phyloP scores from a whole-genome alignment of 768 basidiomycete species.

The Glaciozyma antarctica region DNA sequence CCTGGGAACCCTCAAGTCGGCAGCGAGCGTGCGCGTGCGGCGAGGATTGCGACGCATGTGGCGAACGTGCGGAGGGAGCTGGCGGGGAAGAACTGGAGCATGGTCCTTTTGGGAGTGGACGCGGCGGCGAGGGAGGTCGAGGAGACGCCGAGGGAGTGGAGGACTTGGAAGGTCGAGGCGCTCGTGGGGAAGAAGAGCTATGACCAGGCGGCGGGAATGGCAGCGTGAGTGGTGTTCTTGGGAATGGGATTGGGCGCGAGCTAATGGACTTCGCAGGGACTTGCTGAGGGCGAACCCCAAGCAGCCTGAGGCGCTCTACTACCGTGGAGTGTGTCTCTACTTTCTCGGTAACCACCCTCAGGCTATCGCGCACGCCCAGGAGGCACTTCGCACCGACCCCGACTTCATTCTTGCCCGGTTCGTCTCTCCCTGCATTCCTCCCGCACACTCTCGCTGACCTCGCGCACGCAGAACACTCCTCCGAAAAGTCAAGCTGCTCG shows the following conservation, averaged over 20 bases:
- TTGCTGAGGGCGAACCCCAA: constrained; percentile 61
- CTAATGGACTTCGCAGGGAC: constrained; percentile 47
- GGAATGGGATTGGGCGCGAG: background rate
- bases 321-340: constrained; percentile 73
- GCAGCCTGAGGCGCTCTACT: constrained; percentile 66
- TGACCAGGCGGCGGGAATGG: constrained; percentile 64
- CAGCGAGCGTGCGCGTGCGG: constrained; percentile 55
- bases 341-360: constrained; percentile 59
- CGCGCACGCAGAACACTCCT: constrained; percentile 48
- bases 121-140: constrained; percentile 54
- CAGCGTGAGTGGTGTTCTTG: constrained; percentile 51
- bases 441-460: too few species aligned
- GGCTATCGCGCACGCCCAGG: constrained; percentile 59
- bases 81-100: constrained; percentile 59
- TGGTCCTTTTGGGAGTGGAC: constrained; percentile 69
- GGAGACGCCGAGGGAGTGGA: constrained; percentile 69
- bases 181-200: constrained; percentile 60
- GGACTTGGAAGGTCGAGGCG: constrained; percentile 66
- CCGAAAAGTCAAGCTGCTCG: constrained; percentile 71
- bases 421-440: constrained; percentile 4
- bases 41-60: constrained; percentile 45
- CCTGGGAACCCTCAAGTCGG: constrained; percentile 53
- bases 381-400: constrained; percentile 68
- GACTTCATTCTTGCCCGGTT: constrained; percentile 54
- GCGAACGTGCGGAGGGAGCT: constrained; percentile 42